Percentiles rank a stretch among this genome's conserved stretches.
These are phyloP conservation scores for Pyrus bretschneideri DNA, from an alignment of 306 rosid genomes.

Conservation along the genomic window DNA sequence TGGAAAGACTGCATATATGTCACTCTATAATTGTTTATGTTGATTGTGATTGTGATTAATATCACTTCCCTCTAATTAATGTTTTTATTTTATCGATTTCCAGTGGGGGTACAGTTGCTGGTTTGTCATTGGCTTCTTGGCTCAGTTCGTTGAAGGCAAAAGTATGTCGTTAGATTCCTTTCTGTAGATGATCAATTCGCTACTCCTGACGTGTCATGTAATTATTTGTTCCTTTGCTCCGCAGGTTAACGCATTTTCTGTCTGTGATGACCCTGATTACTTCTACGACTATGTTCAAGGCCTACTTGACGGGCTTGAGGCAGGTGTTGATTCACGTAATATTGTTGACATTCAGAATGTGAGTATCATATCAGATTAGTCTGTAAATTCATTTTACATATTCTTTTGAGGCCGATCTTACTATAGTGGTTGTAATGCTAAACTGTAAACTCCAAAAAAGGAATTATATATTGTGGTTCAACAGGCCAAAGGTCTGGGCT, in stretches of 20 bases:
- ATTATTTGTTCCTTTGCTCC: conserved; percentile 15
- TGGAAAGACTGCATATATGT: background rate
- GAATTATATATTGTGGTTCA: conserved; percentile 6
- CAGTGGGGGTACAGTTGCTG: conserved; percentile 93
- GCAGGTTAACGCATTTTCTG: conserved; percentile 79
- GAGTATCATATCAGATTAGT: conserved; percentile 31
- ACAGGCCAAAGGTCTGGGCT: conserved; percentile 93
- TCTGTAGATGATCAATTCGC: conserved; percentile 6
- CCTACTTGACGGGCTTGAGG: conserved; percentile 75
- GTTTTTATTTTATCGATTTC: conserved; percentile 15
- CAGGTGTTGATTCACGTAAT: conserved; percentile 62
- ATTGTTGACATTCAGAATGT: conserved; percentile 65
- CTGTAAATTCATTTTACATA: background rate
- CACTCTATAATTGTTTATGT: background rate
- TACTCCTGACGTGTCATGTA: conserved; percentile 1
- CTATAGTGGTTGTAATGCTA: background rate
- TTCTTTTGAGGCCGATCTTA: background rate
- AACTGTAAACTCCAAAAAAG: background rate
- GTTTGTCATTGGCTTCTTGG: conserved; percentile 73
- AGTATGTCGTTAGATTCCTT: conserved; percentile 36
- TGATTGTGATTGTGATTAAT: background rate
- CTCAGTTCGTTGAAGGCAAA: conserved; percentile 80
- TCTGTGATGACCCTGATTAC: conserved; percentile 87
- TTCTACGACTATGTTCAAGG: conserved; percentile 74
- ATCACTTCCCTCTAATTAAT: background rate